Percentiles rank a stretch among this genome's conserved stretches.
Evolutionary conservation across 2,329 filamentous ascomycete species (phyloP).

Genomic region (Microsporum ferrugineum): DNA sequence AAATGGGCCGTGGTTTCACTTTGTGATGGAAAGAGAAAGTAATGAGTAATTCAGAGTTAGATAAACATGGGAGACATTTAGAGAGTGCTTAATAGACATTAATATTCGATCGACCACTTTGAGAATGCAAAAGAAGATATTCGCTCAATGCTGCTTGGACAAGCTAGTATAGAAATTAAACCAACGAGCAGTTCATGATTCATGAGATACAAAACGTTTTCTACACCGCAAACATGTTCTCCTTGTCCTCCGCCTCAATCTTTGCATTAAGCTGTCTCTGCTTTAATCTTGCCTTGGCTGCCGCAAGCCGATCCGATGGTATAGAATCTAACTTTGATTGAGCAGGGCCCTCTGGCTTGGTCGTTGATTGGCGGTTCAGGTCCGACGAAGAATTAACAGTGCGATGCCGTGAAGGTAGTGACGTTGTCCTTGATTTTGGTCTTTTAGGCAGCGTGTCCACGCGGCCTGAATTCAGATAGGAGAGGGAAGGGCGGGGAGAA

Average conservation of each 20-base stretch:
- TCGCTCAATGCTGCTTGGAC: neutral
- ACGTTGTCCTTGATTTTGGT: neutral
- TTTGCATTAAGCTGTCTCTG: constrained; percentile 20
- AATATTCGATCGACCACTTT: neutral
- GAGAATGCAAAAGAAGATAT: neutral
- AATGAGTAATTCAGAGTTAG: neutral
- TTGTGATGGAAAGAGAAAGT: constrained; percentile 51
- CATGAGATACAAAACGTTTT: neutral
- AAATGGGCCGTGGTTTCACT: constrained; percentile 95
- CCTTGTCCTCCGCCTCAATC: constrained; percentile 21
- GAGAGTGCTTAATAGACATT: neutral
- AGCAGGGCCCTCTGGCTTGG: constrained; percentile 4
- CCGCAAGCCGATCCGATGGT: constrained; percentile 24
- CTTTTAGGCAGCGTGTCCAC: neutral
- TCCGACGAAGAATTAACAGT: neutral
- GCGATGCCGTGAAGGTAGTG: neutral
- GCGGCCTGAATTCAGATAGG: constrained; percentile 14
- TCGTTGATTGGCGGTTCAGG: constrained; percentile 10
- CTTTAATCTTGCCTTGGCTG: constrained; percentile 27
- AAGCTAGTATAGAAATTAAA: neutral
- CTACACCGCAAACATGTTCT: constrained; percentile 19
- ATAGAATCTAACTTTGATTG: constrained; percentile 17
- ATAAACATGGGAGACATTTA: neutral
- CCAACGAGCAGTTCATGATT: neutral
- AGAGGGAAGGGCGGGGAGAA: constrained; percentile 19